These are phyloP conservation scores for Delonix regia DNA, from an alignment of 306 rosid genomes.

Conservation along the genomic window DNA sequence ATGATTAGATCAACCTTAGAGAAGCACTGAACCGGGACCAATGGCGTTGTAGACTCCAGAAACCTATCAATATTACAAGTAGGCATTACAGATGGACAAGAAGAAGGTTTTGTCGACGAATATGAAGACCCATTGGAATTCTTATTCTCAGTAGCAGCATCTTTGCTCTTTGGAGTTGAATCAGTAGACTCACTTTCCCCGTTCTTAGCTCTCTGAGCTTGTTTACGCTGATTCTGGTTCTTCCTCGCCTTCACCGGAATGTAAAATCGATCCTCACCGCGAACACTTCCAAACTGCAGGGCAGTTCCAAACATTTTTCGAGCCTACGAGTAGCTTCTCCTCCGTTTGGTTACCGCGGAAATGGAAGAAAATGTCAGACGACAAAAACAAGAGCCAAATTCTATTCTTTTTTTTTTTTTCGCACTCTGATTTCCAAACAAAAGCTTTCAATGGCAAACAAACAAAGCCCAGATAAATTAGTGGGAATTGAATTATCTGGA, in stretches of 20 bases:
- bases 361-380: constrained; percentile 29
- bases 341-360: constrained; percentile 34
- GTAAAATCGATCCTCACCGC: constrained; percentile 67
- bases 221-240: constrained; percentile 61
- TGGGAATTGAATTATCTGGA: constrained; percentile 19
- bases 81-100: constrained; percentile 38
- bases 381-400: neutral
- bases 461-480: constrained; percentile 20
- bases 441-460: neutral
- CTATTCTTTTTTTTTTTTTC: neutral
- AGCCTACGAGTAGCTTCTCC: constrained; percentile 29
- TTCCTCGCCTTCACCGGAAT: constrained; percentile 71
- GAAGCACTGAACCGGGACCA: constrained; percentile 72
- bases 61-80: constrained; percentile 68
- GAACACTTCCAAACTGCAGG: constrained; percentile 55
- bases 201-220: constrained; percentile 53
- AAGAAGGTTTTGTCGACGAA: constrained; percentile 39
- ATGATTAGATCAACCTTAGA: constrained; percentile 70
- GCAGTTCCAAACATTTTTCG: constrained; percentile 69
- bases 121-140: constrained; percentile 33
- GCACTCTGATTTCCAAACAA: neutral
- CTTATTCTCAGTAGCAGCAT: constrained; percentile 45
- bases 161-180: constrained; percentile 39
- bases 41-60: constrained; percentile 69
- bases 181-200: constrained; percentile 52